Evolutionary conservation across 306 rosid species (phyloP).

Genomic region (Medicago ruthenica): DNA sequence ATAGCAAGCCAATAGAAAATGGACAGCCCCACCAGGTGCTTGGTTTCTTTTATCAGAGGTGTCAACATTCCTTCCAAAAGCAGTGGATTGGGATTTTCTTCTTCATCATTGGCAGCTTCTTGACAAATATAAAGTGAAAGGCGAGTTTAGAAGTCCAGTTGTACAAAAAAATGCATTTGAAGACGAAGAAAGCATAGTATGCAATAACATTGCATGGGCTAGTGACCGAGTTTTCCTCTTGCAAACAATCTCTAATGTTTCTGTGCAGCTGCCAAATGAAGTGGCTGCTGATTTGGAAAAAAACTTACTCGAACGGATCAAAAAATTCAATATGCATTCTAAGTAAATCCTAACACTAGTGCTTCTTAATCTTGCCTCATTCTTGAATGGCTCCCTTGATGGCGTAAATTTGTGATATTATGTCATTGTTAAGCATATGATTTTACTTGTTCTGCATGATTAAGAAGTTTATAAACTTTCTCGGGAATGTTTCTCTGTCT

Average conservation of each 20-base stretch:
- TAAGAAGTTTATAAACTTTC: constrained; percentile 20
- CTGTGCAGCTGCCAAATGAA: constrained; percentile 77
- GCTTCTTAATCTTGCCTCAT: constrained; percentile 25
- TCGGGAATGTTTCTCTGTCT: constrained; percentile 9
- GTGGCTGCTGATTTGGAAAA: constrained; percentile 84
- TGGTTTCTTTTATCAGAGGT: constrained; percentile 97
- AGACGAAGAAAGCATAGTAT: constrained; percentile 59
- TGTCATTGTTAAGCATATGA: constrained; percentile 14
- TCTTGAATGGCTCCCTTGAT: constrained; percentile 28
- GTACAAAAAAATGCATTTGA: constrained; percentile 48
- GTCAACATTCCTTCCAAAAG: constrained; percentile 76
- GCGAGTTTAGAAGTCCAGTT: constrained; percentile 52
- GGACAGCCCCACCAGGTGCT: constrained; percentile 95
- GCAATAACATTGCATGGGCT: constrained; percentile 79
- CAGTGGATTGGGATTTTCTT: constrained; percentile 91
- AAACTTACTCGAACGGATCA: constrained; percentile 71
- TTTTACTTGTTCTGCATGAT: constrained; percentile 20
- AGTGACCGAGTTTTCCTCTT: constrained; percentile 89
- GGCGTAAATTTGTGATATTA: constrained; percentile 12
- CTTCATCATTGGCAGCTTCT: constrained; percentile 92
- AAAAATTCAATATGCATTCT: constrained; percentile 84
- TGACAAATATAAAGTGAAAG: constrained; percentile 65
- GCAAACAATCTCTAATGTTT: constrained; percentile 90
- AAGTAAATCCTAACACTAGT: constrained; percentile 6
- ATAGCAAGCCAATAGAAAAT: constrained; percentile 77